These are phyloP conservation scores for Flaveria bidentis DNA, from an alignment of 129 eudicot species.

Conservation along the genomic window DNA sequence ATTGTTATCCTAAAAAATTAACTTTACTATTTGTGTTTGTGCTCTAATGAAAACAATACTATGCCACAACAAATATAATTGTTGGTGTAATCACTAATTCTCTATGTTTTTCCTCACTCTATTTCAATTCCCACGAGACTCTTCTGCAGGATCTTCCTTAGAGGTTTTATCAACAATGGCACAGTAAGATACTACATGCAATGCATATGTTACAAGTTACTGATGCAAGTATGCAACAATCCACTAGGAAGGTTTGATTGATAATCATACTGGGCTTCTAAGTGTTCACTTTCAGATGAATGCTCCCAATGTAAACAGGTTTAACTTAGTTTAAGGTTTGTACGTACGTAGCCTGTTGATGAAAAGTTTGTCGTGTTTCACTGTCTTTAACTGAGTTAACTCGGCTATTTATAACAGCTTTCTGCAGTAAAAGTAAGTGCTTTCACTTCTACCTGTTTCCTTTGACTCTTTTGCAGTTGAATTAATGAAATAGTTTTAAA, in stretches of 20 bases:
- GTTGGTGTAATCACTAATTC: too few species aligned
- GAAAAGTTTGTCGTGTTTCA: slow-evolving; percentile 35
- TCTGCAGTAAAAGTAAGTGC: slow-evolving; percentile 37
- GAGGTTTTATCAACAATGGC: neutral
- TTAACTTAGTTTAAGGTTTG: slow-evolving; percentile 36
- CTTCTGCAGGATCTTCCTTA: neutral
- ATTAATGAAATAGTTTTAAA: neutral
- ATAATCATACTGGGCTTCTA: neutral
- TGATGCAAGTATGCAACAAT: too few species aligned
- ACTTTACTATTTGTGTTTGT: neutral
- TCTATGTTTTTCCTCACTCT: neutral
- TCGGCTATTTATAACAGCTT: slow-evolving; percentile 28
- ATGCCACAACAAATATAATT: neutral
- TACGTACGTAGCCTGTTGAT: slow-evolving; percentile 18
- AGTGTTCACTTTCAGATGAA: slow-evolving; percentile 26
- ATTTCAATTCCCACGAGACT: neutral
- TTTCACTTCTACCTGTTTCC: slow-evolving; percentile 28
- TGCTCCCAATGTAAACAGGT: slow-evolving; percentile 29
- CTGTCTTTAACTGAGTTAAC: slow-evolving; percentile 26
- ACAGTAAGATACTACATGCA: neutral
- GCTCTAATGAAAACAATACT: neutral
- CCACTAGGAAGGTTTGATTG: neutral
- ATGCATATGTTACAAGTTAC: slow-evolving; percentile 18
- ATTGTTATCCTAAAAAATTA: neutral
- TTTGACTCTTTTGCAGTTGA: slow-evolving; percentile 16